phyloP scores from a whole-genome alignment of 192 early-diverging fungal species.

The Mortierella antarctica region DNA sequence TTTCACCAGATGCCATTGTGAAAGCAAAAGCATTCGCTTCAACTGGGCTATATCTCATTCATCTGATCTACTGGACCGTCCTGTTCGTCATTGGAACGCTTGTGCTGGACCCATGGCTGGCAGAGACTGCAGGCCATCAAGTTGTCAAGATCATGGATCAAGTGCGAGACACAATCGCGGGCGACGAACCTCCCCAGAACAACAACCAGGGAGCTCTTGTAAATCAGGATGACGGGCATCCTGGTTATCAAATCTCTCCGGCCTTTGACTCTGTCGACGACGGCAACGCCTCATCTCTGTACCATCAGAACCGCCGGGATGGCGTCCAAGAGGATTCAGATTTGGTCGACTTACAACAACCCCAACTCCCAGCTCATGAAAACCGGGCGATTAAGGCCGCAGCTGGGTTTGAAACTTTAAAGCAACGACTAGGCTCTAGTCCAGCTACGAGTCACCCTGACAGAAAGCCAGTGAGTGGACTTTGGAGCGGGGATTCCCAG shows the following conservation, averaged over 20 bases:
- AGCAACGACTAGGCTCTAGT: constrained; percentile 11
- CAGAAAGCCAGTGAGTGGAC: neutral
- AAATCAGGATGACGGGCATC: neutral
- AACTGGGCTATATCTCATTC: constrained; percentile 47
- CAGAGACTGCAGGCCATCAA: constrained; percentile 56
- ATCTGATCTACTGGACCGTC: constrained; percentile 58
- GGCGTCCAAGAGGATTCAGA: neutral
- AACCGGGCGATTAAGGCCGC: constrained; percentile 42
- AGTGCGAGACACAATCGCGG: constrained; percentile 22
- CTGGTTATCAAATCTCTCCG: neutral
- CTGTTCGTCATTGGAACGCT: constrained; percentile 55
- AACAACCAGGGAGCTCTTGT: neutral
- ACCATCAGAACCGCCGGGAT: neutral
- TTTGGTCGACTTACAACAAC: neutral
- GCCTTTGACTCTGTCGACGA: no score
- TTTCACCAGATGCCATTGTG: constrained; percentile 32
- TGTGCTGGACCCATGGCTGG: constrained; percentile 56
- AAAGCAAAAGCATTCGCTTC: constrained; percentile 38
- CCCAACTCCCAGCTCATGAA: constrained; percentile 16
- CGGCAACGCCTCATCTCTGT: no score
- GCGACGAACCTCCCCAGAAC: neutral
- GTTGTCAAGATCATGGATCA: constrained; percentile 55
- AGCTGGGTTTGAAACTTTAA: constrained; percentile 35
- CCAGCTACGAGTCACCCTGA: neutral
- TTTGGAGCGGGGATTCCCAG: constrained; percentile 14